Evolutionary conservation across 2,329 filamentous ascomycete species (phyloP).

Genomic region (Aspergillus sp.): DNA sequence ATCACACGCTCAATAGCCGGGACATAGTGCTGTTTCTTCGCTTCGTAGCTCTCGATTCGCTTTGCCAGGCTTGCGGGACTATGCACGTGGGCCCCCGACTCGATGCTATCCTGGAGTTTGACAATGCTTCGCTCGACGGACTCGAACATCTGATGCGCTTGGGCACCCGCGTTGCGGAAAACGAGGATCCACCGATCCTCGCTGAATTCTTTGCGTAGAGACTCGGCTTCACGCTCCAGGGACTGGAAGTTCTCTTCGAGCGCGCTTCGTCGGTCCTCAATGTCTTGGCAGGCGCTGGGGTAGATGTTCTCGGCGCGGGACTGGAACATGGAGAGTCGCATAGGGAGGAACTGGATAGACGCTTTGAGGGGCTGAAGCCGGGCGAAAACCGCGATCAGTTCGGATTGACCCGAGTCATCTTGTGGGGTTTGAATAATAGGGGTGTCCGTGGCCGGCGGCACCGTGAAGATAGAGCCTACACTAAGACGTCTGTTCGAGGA

Average conservation of each 20-base stretch:
- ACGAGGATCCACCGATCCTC: slow-evolving; percentile 96
- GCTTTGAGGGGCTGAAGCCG: slow-evolving; percentile 92
- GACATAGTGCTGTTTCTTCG: slow-evolving; percentile 90
- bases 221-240: slow-evolving; percentile 86
- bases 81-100: slow-evolving; percentile 70
- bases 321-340: slow-evolving; percentile 87
- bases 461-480: slow-evolving; percentile 60
- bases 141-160: slow-evolving; percentile 95
- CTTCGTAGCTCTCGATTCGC: slow-evolving; percentile 89
- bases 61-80: slow-evolving; percentile 70
- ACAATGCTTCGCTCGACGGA: slow-evolving; percentile 83
- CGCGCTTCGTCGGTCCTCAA: slow-evolving; percentile 70
- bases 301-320: slow-evolving; percentile 74
- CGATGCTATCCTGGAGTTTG: slow-evolving; percentile 78
- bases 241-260: slow-evolving; percentile 86
- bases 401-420: slow-evolving; percentile 85
- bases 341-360: slow-evolving; percentile 91
- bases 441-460: slow-evolving; percentile 38
- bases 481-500: slow-evolving; percentile 65
- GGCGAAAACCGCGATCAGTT: slow-evolving; percentile 84
- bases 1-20: slow-evolving; percentile 89
- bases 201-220: slow-evolving; percentile 81
- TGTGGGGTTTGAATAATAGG: slow-evolving; percentile 54
- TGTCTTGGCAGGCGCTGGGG: slow-evolving; percentile 85
- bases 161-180: slow-evolving; percentile 86